Base-by-base conservation (phyloP, 805 yeast genomes). In the Saccharomyces mikatae region DNA sequence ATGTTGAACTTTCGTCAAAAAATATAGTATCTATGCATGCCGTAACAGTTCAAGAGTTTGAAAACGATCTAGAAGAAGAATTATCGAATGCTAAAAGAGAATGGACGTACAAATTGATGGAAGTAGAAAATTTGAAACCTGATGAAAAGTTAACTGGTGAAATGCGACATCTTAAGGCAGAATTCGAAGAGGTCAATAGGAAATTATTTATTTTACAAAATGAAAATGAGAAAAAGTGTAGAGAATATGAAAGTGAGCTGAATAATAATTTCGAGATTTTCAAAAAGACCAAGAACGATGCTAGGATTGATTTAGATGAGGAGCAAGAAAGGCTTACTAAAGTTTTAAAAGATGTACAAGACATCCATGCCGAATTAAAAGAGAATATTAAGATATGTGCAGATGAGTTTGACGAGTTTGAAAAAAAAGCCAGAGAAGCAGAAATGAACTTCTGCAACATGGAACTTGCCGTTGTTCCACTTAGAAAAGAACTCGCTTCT, bases 61-160 rank as follows among this genome's bases (percentile, higher is more conserved):
- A 63, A 46, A 68, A 60, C 44, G 57, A 58, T 41, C 54, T 63
- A 49, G 61, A 62, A 26, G 52, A 56, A 47, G 56, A 58, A 21
- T 41, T 59, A 31, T 59, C 63, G 26, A 57, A 56, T 4, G 53
- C 53, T 30, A 58, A 54, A n/a, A 30, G 54, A 24, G 48, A 57
- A 21, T 61, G 64, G 62, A 68, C 64, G 31, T 55, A 50, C 21
- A 52, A 64, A 22, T 50, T 67, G 14, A 50, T 62, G 47, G 60
- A 64, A 22, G 49, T 61, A 11, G 67, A 65, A 30, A 67, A 69
- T 50, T 24, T 62, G 41, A 71, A 71, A 51, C 69, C 69, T 24
- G 61, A 66, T 51, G 68, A 73, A 24, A 61, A 67, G 8, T 50
- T 63, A 1, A 62, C 64, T 1, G 59, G 65, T n/a, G 66, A 62